These are phyloP conservation scores for Eremochloa ophiuroides DNA, from an alignment of 176 grass and related monocot genomes.

Conservation along the genomic window DNA sequence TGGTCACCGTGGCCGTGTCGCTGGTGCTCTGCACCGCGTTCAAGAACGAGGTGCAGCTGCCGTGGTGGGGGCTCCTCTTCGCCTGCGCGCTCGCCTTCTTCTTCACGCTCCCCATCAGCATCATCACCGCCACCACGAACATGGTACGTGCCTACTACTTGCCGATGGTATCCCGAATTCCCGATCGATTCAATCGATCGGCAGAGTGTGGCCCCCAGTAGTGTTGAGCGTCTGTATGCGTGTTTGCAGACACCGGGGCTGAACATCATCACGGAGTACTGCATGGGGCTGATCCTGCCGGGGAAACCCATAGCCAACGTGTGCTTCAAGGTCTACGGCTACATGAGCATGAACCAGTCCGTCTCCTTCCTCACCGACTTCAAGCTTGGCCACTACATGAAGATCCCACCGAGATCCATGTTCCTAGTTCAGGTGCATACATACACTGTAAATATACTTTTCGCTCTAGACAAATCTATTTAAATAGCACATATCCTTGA, in stretches of 20 bases:
- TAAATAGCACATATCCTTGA: no score
- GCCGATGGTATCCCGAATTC: no score
- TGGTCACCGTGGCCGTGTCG: conserved; percentile 18
- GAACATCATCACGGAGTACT: conserved; percentile 79
- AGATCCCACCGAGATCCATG: conserved; percentile 88
- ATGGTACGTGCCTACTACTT: conserved; percentile 12
- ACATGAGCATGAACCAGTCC: conserved; percentile 94
- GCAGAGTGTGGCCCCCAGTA: no score
- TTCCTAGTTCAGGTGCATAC: conserved; percentile 78
- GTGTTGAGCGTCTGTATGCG: not conserved
- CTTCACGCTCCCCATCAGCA: conserved; percentile 79
- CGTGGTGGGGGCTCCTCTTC: conserved; percentile 85
- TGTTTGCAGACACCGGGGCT: conserved; percentile 63
- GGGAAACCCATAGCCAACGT: conserved; percentile 87
- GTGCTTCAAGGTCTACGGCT: conserved; percentile 95
- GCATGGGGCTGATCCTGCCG: conserved; percentile 70
- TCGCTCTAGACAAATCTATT: no score
- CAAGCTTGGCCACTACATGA: conserved; percentile 98
- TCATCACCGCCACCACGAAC: conserved; percentile 92
- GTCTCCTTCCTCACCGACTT: conserved; percentile 80
- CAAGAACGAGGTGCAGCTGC: conserved; percentile 79
- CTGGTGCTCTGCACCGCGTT: conserved; percentile 70
- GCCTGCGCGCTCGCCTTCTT: conserved; percentile 68
- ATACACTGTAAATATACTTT: no score
- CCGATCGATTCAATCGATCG: no score